Percentiles rank a stretch among this genome's conserved stretches.
phyloP scores from a whole-genome alignment of 2,329 filamentous ascomycete species.

The Aureobasidium uvarum region DNA sequence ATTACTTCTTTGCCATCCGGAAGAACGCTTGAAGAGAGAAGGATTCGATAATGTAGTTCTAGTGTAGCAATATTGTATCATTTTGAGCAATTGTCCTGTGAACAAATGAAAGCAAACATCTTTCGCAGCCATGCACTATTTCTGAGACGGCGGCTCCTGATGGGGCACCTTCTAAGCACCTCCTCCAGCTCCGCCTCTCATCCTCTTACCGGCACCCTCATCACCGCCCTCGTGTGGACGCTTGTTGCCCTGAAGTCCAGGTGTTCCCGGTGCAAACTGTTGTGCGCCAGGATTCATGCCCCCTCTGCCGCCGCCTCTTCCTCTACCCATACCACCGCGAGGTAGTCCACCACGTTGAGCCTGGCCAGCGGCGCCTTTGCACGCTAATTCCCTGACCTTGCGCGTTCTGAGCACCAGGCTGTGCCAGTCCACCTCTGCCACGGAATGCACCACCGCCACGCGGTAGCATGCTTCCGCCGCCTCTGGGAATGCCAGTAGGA shows the following conservation, averaged over 20 bases:
- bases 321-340: slow-evolving; percentile 32
- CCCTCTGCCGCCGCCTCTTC: slow-evolving; percentile 30
- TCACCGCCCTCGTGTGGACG: slow-evolving; percentile 37
- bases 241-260: slow-evolving; percentile 36
- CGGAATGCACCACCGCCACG: slow-evolving; percentile 32
- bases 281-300: slow-evolving; percentile 40
- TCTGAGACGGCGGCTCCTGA: background rate
- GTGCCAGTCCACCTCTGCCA: slow-evolving; percentile 30
- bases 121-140: slow-evolving; percentile 5
- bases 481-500: slow-evolving; percentile 28
- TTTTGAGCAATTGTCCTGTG: background rate
- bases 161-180: slow-evolving; percentile 7
- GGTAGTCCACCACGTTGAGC: slow-evolving; percentile 28
- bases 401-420: slow-evolving; percentile 8
- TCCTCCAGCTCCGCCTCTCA: slow-evolving; percentile 31
- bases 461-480: slow-evolving; percentile 32
- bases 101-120: slow-evolving; percentile 16
- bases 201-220: slow-evolving; percentile 37
- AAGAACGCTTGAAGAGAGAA: slow-evolving; percentile 42
- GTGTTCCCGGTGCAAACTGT: slow-evolving; percentile 38
- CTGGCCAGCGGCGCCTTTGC: slow-evolving; percentile 26
- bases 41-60: background rate
- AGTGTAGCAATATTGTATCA: slow-evolving; percentile 18
- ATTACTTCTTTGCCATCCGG: slow-evolving; percentile 92
- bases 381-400: slow-evolving; percentile 24